phyloP scores from a whole-genome alignment of 495 filamentous ascomycete genomes.

The Penicillium maclennaniae region DNA sequence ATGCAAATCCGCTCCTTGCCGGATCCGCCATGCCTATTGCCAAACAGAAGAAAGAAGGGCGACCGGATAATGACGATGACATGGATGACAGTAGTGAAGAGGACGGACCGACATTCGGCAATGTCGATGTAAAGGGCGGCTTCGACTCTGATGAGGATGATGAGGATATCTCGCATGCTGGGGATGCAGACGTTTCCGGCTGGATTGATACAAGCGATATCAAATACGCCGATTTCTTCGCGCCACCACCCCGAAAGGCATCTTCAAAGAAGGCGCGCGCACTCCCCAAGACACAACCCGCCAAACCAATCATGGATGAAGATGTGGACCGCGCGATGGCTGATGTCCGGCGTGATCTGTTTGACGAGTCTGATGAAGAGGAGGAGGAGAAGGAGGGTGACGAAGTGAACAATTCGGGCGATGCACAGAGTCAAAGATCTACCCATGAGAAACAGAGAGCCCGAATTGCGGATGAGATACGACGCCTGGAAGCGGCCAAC shows the following conservation, averaged over 20 bases:
- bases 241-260: constrained; percentile 69
- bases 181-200: constrained; percentile 38
- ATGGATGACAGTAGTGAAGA: constrained; percentile 59
- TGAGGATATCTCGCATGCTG: neutral
- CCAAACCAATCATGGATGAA: constrained; percentile 42
- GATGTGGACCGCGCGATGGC: constrained; percentile 85
- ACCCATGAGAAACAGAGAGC: constrained; percentile 84
- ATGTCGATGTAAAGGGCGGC: constrained; percentile 55
- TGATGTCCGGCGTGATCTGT: constrained; percentile 85
- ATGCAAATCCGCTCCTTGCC: constrained; percentile 58
- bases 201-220: constrained; percentile 78
- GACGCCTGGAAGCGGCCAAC: constrained; percentile 80
- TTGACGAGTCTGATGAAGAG: constrained; percentile 61
- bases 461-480: constrained; percentile 82
- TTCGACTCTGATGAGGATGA: constrained; percentile 28
- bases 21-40: constrained; percentile 13
- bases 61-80: constrained; percentile 28
- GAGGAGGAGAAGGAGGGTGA: constrained; percentile 34
- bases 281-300: constrained; percentile 49
- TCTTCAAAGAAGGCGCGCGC: constrained; percentile 46
- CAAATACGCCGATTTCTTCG: constrained; percentile 87
- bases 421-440: constrained; percentile 60
- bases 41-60: constrained; percentile 12
- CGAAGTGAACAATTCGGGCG: constrained; percentile 28
- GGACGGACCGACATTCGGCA: constrained; percentile 72